Evolutionary conservation across 1,139 yeast genomes (phyloP).

Genomic region (Kluyveromyces marxianus): DNA sequence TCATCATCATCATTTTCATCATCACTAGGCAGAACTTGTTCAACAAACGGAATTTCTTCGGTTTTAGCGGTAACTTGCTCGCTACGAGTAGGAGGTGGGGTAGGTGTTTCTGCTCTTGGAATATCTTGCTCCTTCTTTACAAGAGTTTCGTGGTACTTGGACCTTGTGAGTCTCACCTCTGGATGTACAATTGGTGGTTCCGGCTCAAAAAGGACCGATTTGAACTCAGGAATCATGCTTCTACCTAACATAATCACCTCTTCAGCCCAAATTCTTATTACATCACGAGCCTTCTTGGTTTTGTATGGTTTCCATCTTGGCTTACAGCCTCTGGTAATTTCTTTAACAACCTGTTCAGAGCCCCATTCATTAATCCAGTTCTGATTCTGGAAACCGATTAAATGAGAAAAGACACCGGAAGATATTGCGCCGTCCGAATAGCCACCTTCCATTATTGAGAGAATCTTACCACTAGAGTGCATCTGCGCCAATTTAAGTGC

Average conservation of each 20-base stretch:
- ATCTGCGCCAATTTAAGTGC: slow-evolving; percentile 56
- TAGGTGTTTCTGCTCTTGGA: slow-evolving; percentile 13
- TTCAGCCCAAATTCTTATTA: slow-evolving; percentile 50
- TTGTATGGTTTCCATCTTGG: slow-evolving; percentile 57
- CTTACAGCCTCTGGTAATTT: slow-evolving; percentile 62
- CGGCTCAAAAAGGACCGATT: slow-evolving; percentile 20
- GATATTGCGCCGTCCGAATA: slow-evolving; percentile 78
- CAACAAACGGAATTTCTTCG: slow-evolving; percentile 21
- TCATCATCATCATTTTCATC: slow-evolving; percentile 31
- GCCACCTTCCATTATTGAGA: slow-evolving; percentile 80
- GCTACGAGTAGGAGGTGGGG: slow-evolving; percentile 6
- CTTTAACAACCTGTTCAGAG: slow-evolving; percentile 53
- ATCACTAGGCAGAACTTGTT: slow-evolving; percentile 23
- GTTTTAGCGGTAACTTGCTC: slow-evolving; percentile 6
- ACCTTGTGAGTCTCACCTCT: slow-evolving; percentile 10
- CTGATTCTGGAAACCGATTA: slow-evolving; percentile 54
- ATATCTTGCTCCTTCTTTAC: slow-evolving; percentile 7
- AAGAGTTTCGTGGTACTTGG: slow-evolving; percentile 6
- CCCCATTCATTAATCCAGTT: slow-evolving; percentile 64
- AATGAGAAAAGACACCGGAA: slow-evolving; percentile 74
- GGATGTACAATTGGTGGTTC: slow-evolving; percentile 4
- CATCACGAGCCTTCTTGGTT: slow-evolving; percentile 38
- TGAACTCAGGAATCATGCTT: slow-evolving; percentile 52
- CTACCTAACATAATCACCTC: slow-evolving; percentile 63
- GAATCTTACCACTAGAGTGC: slow-evolving; percentile 53